A percentile compares a stretch with the other conserved stretches of the same genome.
Conservation (phyloP, 2,329 filamentous ascomycete species). For the Fusarium sp. region DNA sequence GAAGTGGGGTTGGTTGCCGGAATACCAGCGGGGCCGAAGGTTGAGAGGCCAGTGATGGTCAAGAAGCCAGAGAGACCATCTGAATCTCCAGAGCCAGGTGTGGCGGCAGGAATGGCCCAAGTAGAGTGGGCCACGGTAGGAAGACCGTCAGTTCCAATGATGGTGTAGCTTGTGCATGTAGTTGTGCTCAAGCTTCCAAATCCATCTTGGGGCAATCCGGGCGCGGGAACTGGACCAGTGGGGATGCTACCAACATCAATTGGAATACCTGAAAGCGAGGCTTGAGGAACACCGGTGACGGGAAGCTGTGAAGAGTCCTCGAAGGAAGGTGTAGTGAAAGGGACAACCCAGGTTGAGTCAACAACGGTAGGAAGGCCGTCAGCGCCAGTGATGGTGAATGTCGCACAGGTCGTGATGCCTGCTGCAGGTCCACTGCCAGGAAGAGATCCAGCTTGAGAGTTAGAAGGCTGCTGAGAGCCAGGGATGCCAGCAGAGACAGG, state of each 20-base stretch:
- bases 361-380: conserved; percentile 50
- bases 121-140: conserved; percentile 36
- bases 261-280: conserved; percentile 25
- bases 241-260: conserved; percentile 30
- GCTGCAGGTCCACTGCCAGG: conserved; percentile 10
- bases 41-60: conserved; percentile 11
- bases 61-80: conserved; percentile 5
- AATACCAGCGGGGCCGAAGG: conserved; percentile 8
- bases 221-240: conserved; percentile 7
- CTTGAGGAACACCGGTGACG: conserved; percentile 13
- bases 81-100: conserved; percentile 5
- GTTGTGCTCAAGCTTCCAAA: conserved; percentile 13
- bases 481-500: conserved; percentile 17
- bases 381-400: conserved; percentile 47
- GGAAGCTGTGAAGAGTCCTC: conserved; percentile 29
- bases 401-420: conserved; percentile 40
- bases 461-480: conserved; percentile 12
- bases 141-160: conserved; percentile 37
- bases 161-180: conserved; percentile 38
- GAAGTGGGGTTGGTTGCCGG: neutral
- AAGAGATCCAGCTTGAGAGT: conserved; percentile 13
- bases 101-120: conserved; percentile 28
- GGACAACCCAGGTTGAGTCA: conserved; percentile 49
- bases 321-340: conserved; percentile 24
- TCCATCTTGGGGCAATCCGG: conserved; percentile 26